Conservation (phyloP, 306 rosid genomes). For the Aeschynomene evenia region DNA sequence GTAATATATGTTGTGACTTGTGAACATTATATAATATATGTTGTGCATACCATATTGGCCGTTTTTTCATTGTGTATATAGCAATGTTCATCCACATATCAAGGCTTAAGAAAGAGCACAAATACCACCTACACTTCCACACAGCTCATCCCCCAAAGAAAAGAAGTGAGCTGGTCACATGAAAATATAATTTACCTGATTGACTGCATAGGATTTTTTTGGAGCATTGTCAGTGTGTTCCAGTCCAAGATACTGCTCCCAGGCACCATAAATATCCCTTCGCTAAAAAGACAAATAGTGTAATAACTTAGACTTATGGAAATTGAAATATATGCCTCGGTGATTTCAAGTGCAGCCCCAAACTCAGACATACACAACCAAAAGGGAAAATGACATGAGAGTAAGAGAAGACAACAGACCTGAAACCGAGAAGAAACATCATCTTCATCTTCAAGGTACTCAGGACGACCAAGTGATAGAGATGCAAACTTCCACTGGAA, state of each 20-base stretch:
- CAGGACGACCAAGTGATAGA: conserved; percentile 86
- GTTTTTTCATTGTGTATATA: too few species aligned
- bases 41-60: too few species aligned
- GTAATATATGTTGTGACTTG: too few species aligned
- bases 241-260: conserved; percentile 99
- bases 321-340: neutral
- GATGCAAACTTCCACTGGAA: conserved; percentile 94
- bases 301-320: neutral
- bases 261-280: conserved; percentile 87
- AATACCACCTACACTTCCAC: neutral
- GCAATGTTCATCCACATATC: too few species aligned
- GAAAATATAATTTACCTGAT: conserved; percentile 58
- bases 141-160: neutral
- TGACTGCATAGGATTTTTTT: conserved; percentile 63
- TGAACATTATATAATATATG: too few species aligned
- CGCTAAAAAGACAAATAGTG: conserved; percentile 45
- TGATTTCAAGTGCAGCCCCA: neutral
- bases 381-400: neutral
- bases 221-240: conserved; percentile 83
- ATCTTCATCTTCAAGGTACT: conserved; percentile 83
- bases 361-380: neutral
- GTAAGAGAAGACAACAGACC: conserved; percentile 42
- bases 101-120: neutral
- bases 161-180: neutral
- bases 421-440: conserved; percentile 76